Evolutionary conservation across 768 basidiomycete species (phyloP).

Genomic region (Tricholoma terreum): DNA sequence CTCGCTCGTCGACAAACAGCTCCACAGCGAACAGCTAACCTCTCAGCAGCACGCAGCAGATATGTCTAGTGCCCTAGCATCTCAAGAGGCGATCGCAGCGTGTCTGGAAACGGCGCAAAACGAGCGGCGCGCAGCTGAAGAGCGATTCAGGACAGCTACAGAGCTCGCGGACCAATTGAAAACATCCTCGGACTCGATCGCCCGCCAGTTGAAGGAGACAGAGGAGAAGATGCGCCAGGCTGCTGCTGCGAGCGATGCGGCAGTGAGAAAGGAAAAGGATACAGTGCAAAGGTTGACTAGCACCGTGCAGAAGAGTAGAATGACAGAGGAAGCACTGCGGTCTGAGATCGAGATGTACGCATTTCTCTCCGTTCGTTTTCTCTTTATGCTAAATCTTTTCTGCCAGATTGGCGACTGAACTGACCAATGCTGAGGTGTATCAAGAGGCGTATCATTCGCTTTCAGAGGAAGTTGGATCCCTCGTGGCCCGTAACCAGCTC

Average conservation of each 20-base stretch:
- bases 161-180: conserved; percentile 19
- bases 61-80: conserved; percentile 37
- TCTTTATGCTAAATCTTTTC: background rate
- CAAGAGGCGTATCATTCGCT: conserved; percentile 70
- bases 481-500: conserved; percentile 68
- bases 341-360: conserved; percentile 69
- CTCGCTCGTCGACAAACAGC: conserved; percentile 25
- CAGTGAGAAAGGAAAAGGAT: conserved; percentile 46
- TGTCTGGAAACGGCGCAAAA: conserved; percentile 39
- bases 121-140: conserved; percentile 26
- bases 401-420: conserved; percentile 42
- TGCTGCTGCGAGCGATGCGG: conserved; percentile 27
- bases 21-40: conserved; percentile 24
- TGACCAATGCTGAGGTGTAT: conserved; percentile 61
- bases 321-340: conserved; percentile 65
- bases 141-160: conserved; percentile 20
- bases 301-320: conserved; percentile 52
- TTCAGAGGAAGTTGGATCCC: conserved; percentile 57
- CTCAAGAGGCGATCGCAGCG: conserved; percentile 39
- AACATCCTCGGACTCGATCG: conserved; percentile 17
- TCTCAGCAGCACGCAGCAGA: conserved; percentile 33
- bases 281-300: conserved; percentile 44
- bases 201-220: conserved; percentile 17
- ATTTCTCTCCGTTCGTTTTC: background rate
- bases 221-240: conserved; percentile 27